phyloP scores from a whole-genome alignment of 306 rosid genomes.

The Rosa chinensis region DNA sequence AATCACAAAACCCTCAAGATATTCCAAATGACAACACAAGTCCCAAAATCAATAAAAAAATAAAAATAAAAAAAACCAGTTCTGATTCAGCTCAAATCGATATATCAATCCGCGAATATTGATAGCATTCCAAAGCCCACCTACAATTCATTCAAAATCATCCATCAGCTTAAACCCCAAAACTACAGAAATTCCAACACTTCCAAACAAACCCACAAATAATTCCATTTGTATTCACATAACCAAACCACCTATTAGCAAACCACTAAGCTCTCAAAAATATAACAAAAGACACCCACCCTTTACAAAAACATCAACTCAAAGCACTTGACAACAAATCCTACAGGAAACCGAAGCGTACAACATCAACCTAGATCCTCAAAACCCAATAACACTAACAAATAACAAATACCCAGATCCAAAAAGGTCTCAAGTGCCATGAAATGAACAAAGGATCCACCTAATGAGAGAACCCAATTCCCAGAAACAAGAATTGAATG shows the following conservation, averaged over 20 bases:
- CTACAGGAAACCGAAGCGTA: conserved; percentile 20
- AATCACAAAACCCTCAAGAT: conserved; percentile 25
- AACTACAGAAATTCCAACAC: neutral
- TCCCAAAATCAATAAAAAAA: conserved; percentile 37
- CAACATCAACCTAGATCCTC: neutral
- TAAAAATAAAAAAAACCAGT: conserved; percentile 14
- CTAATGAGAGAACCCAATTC: conserved; percentile 9
- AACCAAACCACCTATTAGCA: conserved; percentile 4
- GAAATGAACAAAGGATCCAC: neutral
- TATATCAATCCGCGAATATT: conserved; percentile 13
- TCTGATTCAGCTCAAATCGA: conserved; percentile 32
- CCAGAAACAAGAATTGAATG: neutral
- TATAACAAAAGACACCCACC: neutral
- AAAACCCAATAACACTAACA: neutral
- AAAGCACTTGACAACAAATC: conserved; percentile 10
- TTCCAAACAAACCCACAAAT: conserved; percentile 19
- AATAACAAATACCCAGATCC: conserved; percentile 35
- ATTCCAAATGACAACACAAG: conserved; percentile 20
- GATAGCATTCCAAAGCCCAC: conserved; percentile 21
- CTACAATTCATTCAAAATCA: conserved; percentile 12
- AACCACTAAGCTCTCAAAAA: conserved; percentile 14
- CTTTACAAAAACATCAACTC: neutral
- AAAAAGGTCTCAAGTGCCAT: conserved; percentile 5
- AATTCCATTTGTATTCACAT: neutral
- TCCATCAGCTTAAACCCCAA: conserved; percentile 2